Evolutionary conservation across 2,329 filamentous ascomycete genomes (phyloP).

Genomic region (Westerdykella sp.): DNA sequence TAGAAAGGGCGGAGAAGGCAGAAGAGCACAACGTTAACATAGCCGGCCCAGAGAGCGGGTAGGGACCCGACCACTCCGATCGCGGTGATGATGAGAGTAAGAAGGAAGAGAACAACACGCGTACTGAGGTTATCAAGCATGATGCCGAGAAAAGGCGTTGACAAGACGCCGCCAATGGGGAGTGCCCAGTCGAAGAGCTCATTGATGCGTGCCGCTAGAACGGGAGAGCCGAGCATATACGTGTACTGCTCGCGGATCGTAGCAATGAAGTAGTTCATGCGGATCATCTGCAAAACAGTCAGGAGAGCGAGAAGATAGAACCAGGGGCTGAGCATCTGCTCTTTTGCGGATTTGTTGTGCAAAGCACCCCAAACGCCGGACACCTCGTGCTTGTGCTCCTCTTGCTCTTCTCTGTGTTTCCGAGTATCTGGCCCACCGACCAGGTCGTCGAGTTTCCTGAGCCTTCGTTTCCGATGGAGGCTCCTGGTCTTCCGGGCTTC

Average conservation of each 20-base stretch:
- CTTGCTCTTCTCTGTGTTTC: constrained; percentile 53
- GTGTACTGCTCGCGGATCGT: constrained; percentile 77
- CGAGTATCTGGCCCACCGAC: constrained; percentile 60
- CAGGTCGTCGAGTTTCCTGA: constrained; percentile 64
- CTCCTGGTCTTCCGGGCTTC: constrained; percentile 34
- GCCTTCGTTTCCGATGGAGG: constrained; percentile 49
- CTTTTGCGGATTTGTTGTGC: constrained; percentile 62
- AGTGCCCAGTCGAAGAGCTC: constrained; percentile 78
- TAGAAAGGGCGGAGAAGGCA: constrained; percentile 81
- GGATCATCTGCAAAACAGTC: constrained; percentile 53
- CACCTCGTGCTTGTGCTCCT: constrained; percentile 60
- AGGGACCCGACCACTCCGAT: constrained; percentile 73
- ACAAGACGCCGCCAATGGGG: constrained; percentile 70
- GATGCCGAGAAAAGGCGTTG: constrained; percentile 75
- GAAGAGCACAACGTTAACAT: constrained; percentile 69
- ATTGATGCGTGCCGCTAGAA: constrained; percentile 62
- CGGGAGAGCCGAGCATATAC: constrained; percentile 59
- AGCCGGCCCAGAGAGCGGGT: constrained; percentile 62
- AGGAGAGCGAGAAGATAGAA: constrained; percentile 78
- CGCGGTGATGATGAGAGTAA: constrained; percentile 62
- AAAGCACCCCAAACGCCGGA: constrained; percentile 81
- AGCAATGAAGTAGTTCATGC: constrained; percentile 88
- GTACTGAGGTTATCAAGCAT: constrained; percentile 72
- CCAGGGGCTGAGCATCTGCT: constrained; percentile 75
- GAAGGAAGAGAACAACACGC: constrained; percentile 59